Base-by-base conservation (phyloP, 2,329 filamentous ascomycete genomes). In the Beauveria pseudobassiana region DNA sequence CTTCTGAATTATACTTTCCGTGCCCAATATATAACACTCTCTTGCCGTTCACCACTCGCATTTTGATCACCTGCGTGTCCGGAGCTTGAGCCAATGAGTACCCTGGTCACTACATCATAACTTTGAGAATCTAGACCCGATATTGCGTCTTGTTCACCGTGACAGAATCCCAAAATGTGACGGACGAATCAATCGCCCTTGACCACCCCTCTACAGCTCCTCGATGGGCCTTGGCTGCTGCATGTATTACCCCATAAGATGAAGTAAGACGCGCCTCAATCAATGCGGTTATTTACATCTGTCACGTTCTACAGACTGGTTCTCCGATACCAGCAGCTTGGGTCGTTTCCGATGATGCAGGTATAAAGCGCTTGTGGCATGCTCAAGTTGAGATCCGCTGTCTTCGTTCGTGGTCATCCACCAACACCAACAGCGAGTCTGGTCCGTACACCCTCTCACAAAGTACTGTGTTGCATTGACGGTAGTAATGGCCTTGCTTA, bases 81-180 rank as follows among this genome's bases (percentile, higher is more conserved):
- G n/a, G 7, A 18, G n/a, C n/a, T 14, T 26, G n/a, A 40, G 16
- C 24, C 34, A 14, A 46, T 14, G 6, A 49, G n/a, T 9, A 3
- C 22, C 16, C 3, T 6, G 7, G 30, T 26, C 12, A 54, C 42
- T n/a, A 48, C 20, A 46, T 43, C 14, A 53, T n/a, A 28, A 18
- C n/a, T 34, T 45, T 52, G 16, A 3, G 8, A n/a, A 40, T 38
- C 40, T 20, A 40, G 28, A 8, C 49, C 28, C 20, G 30, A 40
- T 61, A 16, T 28, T n/a, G 42, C 54, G 14, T 42, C 50, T 54
- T 61, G 58, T 61, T 61, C 58, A 49, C 58, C 58, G 26, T 61
- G 58, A 61, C 58, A 61, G 50, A 54, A 42, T 40, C 6, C 8
- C 24, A 45, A 24, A 61, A 61, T 61, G 18, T 61, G 58, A 61